Evolutionary conservation across 257 asterid species (phyloP).

Genomic region (Solanum bulbocastanum): DNA sequence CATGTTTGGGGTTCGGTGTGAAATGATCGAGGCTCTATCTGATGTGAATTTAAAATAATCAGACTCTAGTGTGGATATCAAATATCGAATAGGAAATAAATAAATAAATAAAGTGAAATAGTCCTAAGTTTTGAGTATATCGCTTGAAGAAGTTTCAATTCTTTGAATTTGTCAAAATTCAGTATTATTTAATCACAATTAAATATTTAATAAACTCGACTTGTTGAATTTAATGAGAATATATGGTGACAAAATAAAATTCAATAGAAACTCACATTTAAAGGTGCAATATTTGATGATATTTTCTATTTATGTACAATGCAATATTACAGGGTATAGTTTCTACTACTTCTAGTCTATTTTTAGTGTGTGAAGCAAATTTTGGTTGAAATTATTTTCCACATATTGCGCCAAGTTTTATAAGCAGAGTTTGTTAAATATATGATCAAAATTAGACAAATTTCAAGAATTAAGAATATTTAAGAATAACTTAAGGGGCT

Average conservation of each 20-base stretch:
- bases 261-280: neutral
- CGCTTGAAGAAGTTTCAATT: neutral
- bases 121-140: neutral
- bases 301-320: too few relatives aligned
- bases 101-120: neutral
- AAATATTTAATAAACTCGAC: too few relatives aligned
- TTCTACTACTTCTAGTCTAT: neutral
- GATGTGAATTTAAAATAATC: too few relatives aligned
- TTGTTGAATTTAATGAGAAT: neutral
- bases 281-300: neutral
- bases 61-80: too few relatives aligned
- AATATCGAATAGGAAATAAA: too few relatives aligned
- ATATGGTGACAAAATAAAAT: neutral
- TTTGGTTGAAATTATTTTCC: neutral
- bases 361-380: neutral
- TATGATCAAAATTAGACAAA: neutral
- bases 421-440: neutral
- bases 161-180: neutral
- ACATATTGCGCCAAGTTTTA: neutral
- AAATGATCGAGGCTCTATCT: too few relatives aligned
- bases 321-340: neutral
- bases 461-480: neutral
- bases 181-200: neutral
- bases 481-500: neutral
- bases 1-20: neutral